Conservation (phyloP, 1,284 basidiomycete genomes). For the Heterobasidion parviporum region DNA sequence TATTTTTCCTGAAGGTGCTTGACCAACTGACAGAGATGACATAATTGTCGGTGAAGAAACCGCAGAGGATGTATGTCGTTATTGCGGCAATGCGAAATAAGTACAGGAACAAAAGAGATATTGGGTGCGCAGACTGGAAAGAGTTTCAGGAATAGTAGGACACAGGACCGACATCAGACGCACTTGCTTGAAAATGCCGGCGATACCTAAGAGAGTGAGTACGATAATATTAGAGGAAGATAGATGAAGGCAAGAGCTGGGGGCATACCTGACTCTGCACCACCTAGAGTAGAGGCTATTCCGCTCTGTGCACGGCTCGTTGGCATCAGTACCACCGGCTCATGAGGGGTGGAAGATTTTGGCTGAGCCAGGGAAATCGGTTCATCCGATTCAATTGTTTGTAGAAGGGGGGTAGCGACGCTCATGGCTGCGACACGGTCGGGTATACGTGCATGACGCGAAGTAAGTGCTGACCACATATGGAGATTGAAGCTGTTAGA, state of each 20-base stretch:
- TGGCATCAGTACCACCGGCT: conserved; percentile 49
- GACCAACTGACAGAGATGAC: conserved; percentile 68
- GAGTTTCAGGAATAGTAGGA: background rate
- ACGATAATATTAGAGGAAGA: background rate
- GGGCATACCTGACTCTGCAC: conserved; percentile 63
- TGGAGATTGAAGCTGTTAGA: background rate
- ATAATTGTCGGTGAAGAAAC: conserved; percentile 82
- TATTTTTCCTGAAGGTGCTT: background rate
- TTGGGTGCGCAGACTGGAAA: conserved; percentile 71
- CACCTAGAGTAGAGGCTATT: conserved; percentile 46
- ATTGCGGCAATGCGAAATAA: conserved; percentile 82
- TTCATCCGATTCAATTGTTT: conserved; percentile 69
- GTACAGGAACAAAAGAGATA: conserved; percentile 78
- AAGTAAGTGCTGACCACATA: background rate
- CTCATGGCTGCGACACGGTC: conserved; percentile 34
- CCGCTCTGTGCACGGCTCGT: conserved; percentile 33
- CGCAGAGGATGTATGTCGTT: conserved; percentile 81
- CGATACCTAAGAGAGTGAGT: conserved; percentile 40
- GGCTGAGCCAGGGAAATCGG: no score
- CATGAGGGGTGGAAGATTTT: background rate
- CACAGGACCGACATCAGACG: conserved; percentile 3
- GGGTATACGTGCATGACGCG: conserved; percentile 5
- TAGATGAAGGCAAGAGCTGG: background rate
- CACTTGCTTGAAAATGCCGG: conserved; percentile 72
- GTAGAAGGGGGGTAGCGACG: conserved; percentile 48